Conservation (phyloP, 2,329 filamentous ascomycete species). For the Colletotrichum nymphaeae region DNA sequence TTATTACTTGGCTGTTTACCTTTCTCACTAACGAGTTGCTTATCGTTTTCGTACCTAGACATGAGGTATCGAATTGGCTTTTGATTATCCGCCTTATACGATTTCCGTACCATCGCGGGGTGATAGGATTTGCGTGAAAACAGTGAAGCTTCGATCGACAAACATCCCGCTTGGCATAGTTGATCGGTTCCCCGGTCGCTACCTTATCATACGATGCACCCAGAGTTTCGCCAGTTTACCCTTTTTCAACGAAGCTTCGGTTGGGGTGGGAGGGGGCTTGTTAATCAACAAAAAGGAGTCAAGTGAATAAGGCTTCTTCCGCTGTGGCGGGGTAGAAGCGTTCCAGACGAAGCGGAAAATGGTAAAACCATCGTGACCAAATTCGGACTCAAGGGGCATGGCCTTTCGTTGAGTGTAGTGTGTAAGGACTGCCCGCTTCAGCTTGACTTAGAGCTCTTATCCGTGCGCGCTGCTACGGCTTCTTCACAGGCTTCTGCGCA, state of each 20-base stretch:
- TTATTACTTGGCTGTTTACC: background rate
- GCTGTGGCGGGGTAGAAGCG: background rate
- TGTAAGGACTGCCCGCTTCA: background rate
- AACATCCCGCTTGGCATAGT: background rate
- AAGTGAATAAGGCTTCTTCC: slow-evolving; percentile 2
- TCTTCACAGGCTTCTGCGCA: background rate
- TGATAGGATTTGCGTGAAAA: background rate
- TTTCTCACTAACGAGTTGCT: background rate
- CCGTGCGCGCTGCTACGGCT: background rate
- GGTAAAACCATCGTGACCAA: background rate
- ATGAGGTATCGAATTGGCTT: background rate
- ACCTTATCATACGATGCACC: background rate
- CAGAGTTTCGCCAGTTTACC: slow-evolving; percentile 8
- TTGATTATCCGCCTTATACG: background rate
- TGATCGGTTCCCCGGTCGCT: background rate
- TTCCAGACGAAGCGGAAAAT: background rate
- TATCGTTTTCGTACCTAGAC: background rate
- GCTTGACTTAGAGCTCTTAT: background rate
- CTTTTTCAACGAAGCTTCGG: background rate
- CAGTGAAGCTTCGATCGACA: background rate
- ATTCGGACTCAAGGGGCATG: background rate
- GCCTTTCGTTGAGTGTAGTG: background rate
- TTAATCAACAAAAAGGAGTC: background rate
- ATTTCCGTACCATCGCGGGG: background rate
- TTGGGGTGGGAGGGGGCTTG: background rate